Evolutionary conservation across 169 alveolate genomes (phyloP), one percentile per base, ranked within the genome.

Genomic region (Plasmodium reichenowi): DNA sequence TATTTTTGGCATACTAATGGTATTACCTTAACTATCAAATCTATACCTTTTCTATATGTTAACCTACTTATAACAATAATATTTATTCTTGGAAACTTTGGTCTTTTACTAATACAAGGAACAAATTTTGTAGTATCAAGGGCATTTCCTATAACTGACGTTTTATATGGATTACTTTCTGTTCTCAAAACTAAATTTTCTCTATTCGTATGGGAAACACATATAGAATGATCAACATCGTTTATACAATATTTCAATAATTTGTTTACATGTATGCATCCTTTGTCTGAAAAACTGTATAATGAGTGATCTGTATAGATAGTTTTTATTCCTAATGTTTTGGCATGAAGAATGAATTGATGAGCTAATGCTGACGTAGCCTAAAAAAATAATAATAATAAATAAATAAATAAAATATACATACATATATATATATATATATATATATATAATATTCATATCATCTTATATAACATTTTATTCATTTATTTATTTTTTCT

Each of bases 281-380:
- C 99, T 9, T 96, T 93, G 88, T 98, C 99, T 15, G 98, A 94
- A 85, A 98, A 98, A 52, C 99, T 99, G 93, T 97, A 99, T 72
- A 98, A 95, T n/a, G 99, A 98, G 95, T 99, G 99, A 91, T 99
- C 99, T 9, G 99, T 98, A 93, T 96, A 99, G 20, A 98, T 99
- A 1, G 96, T 94, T 76, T 97, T 96, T 83, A 83, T 78, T 8
- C 95, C 95, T 72, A 94, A 45, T 13, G 93, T 20, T 62, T 67
- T 89, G 6, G 93, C 95, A 22, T 56, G 87, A 43, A 62, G 26
- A 32, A 72, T 87, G 45, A 94, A 85, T 54, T 92, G 93, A 22
- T 73, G 91, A 38, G 91, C 86, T 38, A 85, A 43, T 15, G 87
- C 17, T 6, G 91, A 85, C 3, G 87, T 72, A 12, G 91, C 91